phyloP scores from a whole-genome alignment of 208 protist species.

The Crithidia expoeki region DNA sequence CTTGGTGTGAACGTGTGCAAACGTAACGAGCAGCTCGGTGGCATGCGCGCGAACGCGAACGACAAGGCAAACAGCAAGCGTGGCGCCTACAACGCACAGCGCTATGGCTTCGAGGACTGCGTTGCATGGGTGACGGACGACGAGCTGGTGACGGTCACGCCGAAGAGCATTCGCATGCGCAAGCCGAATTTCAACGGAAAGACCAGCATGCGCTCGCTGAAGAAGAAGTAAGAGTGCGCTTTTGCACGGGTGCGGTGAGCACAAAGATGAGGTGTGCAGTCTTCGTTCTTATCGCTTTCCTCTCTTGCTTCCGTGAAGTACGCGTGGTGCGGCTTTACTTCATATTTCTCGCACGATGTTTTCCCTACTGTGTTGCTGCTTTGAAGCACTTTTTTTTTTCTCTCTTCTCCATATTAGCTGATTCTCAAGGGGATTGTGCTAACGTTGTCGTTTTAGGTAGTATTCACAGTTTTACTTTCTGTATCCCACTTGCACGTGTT shows the following conservation, averaged over 20 bases:
- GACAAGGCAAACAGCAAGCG: constrained; percentile 82
- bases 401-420: no score
- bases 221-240: constrained; percentile 59
- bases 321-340: no score
- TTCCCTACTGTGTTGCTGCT: no score
- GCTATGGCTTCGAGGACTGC: constrained; percentile 87
- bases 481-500: background rate
- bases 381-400: constrained; percentile 1
- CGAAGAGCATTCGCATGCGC: constrained; percentile 91
- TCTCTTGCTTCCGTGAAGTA: background rate
- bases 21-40: constrained; percentile 90
- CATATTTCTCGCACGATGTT: no score
- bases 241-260: no score
- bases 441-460: background rate
- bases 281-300: background rate
- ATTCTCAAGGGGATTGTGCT: no score
- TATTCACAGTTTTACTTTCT: constrained; percentile 15
- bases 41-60: constrained; percentile 90
- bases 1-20: constrained; percentile 90
- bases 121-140: constrained; percentile 89
- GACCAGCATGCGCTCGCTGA: constrained; percentile 80
- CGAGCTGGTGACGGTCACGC: constrained; percentile 92
- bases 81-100: constrained; percentile 56
- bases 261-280: background rate
- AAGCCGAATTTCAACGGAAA: constrained; percentile 91